Evolutionary conservation across 1,284 basidiomycete species (phyloP).

Genomic region (Cutaneotrichosporon curvatum): DNA sequence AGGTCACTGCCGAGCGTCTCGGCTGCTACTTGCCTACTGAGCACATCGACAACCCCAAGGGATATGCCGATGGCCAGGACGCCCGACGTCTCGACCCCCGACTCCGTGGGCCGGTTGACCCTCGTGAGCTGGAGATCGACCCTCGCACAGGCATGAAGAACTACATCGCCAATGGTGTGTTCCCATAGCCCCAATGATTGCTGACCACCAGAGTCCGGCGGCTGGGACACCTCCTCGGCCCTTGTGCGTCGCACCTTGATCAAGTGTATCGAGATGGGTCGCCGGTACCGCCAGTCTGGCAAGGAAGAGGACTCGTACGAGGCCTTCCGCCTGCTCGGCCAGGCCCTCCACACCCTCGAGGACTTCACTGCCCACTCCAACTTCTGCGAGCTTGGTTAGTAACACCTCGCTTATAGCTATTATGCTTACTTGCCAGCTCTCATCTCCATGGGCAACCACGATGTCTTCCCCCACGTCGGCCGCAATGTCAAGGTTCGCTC

Average conservation of each 20-base stretch:
- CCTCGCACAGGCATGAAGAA: conserved; percentile 88
- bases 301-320: conserved; percentile 73
- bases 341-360: conserved; percentile 48
- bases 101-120: conserved; percentile 66
- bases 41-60: conserved; percentile 79
- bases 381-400: conserved; percentile 62
- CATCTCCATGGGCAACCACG: conserved; percentile 61
- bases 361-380: conserved; percentile 77
- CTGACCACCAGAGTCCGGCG: conserved; percentile 53
- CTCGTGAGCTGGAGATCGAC: conserved; percentile 78
- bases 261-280: conserved; percentile 57
- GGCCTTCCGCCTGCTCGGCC: conserved; percentile 68
- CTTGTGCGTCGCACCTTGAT: conserved; percentile 72
- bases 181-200: not conserved
- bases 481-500: conserved; percentile 69
- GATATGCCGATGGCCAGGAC: conserved; percentile 79
- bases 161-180: conserved; percentile 78
- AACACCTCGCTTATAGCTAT: not conserved
- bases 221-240: conserved; percentile 82
- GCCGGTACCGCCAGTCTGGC: conserved; percentile 52
- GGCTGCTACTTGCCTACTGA: conserved; percentile 81
- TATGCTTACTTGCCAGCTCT: conserved; percentile 48
- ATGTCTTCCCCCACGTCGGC: conserved; percentile 87
- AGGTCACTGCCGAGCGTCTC: conserved; percentile 79
- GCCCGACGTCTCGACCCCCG: conserved; percentile 68